phyloP scores from a whole-genome alignment of 805 yeast genomes.

The Kodamaea fukazawae region DNA sequence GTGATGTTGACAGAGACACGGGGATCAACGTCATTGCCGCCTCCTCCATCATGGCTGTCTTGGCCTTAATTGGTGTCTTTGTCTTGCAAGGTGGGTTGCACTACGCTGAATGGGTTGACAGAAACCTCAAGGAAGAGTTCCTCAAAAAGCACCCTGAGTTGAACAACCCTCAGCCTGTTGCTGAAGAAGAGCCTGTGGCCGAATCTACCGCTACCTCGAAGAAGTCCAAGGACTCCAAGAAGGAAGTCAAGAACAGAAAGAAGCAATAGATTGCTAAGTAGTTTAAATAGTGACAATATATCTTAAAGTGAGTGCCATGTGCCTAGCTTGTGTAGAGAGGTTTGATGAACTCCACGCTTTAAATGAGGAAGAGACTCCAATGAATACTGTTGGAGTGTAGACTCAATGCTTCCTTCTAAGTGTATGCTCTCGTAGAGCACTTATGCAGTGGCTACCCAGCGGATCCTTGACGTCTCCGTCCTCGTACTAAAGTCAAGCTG shows the following conservation, averaged over 20 bases:
- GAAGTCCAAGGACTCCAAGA: slow-evolving; percentile 9
- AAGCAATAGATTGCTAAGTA: too few relatives aligned
- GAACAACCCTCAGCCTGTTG: slow-evolving; percentile 4
- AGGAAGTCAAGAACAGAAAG: slow-evolving; percentile 5
- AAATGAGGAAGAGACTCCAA: too few relatives aligned
- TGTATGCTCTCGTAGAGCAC: too few relatives aligned
- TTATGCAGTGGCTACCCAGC: too few relatives aligned
- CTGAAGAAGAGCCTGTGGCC: slow-evolving; percentile 6
- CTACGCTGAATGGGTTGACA: slow-evolving; percentile 71
- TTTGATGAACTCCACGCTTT: too few relatives aligned
- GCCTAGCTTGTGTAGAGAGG: too few relatives aligned
- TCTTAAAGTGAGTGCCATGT: background rate
- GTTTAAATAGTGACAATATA: background rate
- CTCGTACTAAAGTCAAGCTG: too few relatives aligned
- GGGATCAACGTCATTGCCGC: slow-evolving; percentile 94
- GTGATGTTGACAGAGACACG: slow-evolving; percentile 82
- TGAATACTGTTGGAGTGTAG: too few relatives aligned
- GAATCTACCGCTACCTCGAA: slow-evolving; percentile 10
- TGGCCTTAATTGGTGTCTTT: slow-evolving; percentile 74
- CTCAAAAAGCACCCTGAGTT: slow-evolving; percentile 25
- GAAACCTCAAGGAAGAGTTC: slow-evolving; percentile 32
- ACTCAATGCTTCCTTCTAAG: too few relatives aligned
- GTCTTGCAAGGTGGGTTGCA: slow-evolving; percentile 84
- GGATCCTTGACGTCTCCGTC: too few relatives aligned
- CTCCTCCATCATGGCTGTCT: slow-evolving; percentile 69